These are phyloP conservation scores for Westerdykella aurantiaca DNA, from an alignment of 2,329 filamentous ascomycete genomes.

Conservation along the genomic window DNA sequence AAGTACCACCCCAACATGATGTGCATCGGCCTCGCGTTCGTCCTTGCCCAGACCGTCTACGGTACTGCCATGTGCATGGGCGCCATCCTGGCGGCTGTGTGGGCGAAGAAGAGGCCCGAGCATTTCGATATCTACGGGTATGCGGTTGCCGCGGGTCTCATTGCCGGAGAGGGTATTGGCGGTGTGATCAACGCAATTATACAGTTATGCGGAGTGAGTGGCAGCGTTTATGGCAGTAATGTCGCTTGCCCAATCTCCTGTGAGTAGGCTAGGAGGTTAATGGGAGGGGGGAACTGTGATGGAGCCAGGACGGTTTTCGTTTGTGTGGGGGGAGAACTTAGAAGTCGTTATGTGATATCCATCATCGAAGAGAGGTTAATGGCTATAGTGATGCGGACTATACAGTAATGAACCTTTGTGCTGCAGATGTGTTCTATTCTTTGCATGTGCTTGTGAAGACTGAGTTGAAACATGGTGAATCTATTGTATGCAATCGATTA, in stretches of 20 bases:
- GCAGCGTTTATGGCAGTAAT: constrained; percentile 38
- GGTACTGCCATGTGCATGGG: constrained; percentile 56
- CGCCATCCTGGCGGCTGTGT: constrained; percentile 47
- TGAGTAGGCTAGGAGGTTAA: not conserved
- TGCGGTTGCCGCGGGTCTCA: constrained; percentile 55
- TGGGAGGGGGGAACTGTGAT: too few relatives aligned
- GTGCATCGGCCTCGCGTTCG: constrained; percentile 55
- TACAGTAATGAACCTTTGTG: too few relatives aligned
- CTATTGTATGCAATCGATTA: too few relatives aligned
- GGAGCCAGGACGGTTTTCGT: too few relatives aligned
- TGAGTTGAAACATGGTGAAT: too few relatives aligned
- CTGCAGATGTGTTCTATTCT: too few relatives aligned
- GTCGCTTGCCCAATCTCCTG: constrained; percentile 38
- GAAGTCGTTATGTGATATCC: too few relatives aligned
- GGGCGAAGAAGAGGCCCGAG: constrained; percentile 50
- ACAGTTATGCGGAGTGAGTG: constrained; percentile 42
- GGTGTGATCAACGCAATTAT: constrained; percentile 56
- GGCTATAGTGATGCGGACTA: too few relatives aligned
- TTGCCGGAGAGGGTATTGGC: constrained; percentile 59
- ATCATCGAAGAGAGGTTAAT: too few relatives aligned
- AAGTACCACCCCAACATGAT: constrained; percentile 58
- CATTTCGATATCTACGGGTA: constrained; percentile 56
- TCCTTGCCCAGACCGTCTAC: constrained; percentile 53
- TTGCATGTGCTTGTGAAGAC: too few relatives aligned
- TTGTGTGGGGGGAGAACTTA: too few relatives aligned